Percentiles rank a stretch among this genome's conserved stretches.
phyloP scores from a whole-genome alignment of 768 basidiomycete genomes.

The Tephrocybe rancida region DNA sequence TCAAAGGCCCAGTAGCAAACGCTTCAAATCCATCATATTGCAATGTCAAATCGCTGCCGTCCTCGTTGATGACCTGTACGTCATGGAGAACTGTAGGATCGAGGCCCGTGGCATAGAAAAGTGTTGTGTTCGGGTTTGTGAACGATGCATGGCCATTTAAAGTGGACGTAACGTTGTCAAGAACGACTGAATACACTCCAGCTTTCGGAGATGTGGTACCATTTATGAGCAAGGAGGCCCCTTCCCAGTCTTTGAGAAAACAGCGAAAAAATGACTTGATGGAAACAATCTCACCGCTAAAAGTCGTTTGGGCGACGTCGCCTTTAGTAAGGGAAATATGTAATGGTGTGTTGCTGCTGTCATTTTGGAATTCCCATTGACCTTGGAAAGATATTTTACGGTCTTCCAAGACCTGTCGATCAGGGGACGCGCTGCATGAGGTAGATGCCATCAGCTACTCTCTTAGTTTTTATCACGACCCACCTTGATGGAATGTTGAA shows the following conservation, averaged over 20 bases:
- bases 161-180: slow-evolving; percentile 43
- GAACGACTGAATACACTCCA: slow-evolving; percentile 58
- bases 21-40: slow-evolving; percentile 53
- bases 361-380: slow-evolving; percentile 48
- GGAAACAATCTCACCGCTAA: slow-evolving; percentile 46
- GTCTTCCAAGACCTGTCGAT: slow-evolving; percentile 41
- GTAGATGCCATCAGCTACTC: too few relatives aligned
- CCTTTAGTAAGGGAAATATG: slow-evolving; percentile 39
- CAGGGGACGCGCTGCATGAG: neutral
- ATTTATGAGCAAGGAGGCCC: slow-evolving; percentile 59
- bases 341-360: slow-evolving; percentile 14
- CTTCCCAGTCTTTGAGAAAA: slow-evolving; percentile 33
- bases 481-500: slow-evolving; percentile 6
- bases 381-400: slow-evolving; percentile 53
- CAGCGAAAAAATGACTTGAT: slow-evolving; percentile 2
- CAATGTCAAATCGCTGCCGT: slow-evolving; percentile 52
- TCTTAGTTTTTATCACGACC: neutral
- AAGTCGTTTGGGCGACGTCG: slow-evolving; percentile 43
- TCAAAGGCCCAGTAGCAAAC: slow-evolving; percentile 29
- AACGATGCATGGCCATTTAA: slow-evolving; percentile 58
- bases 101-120: slow-evolving; percentile 68
- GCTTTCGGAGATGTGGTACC: slow-evolving; percentile 61
- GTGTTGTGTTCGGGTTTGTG: slow-evolving; percentile 48
- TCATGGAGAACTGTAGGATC: slow-evolving; percentile 50
- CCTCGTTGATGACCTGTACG: slow-evolving; percentile 58